Evolutionary conservation across 768 basidiomycete species (phyloP).

Genomic region (Tubosaeta sp.): DNA sequence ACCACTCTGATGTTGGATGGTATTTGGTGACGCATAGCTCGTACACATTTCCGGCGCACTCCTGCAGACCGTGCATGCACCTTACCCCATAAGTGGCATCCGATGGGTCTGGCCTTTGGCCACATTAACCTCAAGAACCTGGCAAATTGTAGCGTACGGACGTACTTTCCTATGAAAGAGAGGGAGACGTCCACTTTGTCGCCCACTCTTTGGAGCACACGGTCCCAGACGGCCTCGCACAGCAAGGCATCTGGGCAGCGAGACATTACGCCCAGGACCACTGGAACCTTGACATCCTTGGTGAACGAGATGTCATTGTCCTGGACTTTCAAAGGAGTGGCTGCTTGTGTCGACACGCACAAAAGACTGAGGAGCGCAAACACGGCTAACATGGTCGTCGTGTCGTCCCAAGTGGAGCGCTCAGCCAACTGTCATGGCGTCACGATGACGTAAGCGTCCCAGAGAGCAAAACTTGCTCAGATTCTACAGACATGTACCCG

Average conservation of each 20-base stretch:
- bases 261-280: conserved; percentile 61
- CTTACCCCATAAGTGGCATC: conserved; percentile 72
- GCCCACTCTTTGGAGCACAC: conserved; percentile 57
- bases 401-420: conserved; percentile 3
- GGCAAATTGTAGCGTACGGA: conserved; percentile 12
- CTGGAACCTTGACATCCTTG: conserved; percentile 41
- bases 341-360: conserved; percentile 11
- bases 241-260: conserved; percentile 78
- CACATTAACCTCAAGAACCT: conserved; percentile 9
- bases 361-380: conserved; percentile 16
- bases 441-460: conserved; percentile 25
- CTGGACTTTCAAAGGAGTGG: conserved; percentile 20
- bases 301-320: conserved; percentile 10
- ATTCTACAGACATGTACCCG: conserved; percentile 11
- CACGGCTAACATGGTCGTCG: conserved; percentile 21
- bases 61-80: conserved; percentile 76
- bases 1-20: conserved; percentile 57
- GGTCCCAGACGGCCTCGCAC: conserved; percentile 75
- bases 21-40: conserved; percentile 77
- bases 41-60: conserved; percentile 88
- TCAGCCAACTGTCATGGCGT: conserved; percentile 15
- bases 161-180: conserved; percentile 73
- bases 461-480: conserved; percentile 1
- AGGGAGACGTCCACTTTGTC: conserved; percentile 66
- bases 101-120: conserved; percentile 52